phyloP scores from a whole-genome alignment of 768 basidiomycete species.

The Suillus subluteus region DNA sequence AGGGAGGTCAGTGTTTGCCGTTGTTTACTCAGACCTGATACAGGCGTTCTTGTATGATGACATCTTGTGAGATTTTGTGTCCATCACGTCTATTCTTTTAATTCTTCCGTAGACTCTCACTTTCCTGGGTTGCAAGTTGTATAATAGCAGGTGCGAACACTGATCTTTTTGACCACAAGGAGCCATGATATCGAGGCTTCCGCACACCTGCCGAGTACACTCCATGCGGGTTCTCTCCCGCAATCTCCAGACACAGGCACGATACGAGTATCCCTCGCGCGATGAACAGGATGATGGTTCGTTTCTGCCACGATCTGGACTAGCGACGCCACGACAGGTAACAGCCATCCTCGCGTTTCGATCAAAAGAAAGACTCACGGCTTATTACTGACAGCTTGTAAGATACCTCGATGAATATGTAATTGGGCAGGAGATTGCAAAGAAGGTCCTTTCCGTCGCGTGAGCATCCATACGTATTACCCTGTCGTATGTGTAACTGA shows the following conservation, averaged over 20 bases:
- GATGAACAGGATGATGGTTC: constrained; percentile 37
- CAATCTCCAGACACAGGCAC: constrained; percentile 59
- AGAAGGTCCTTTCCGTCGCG: constrained; percentile 95
- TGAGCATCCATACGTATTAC: constrained; percentile 45
- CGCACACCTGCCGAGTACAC: constrained; percentile 25
- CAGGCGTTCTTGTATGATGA: not conserved
- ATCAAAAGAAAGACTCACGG: constrained; percentile 15
- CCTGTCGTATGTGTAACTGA: constrained; percentile 11
- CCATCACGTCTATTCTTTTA: not conserved
- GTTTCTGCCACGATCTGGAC: constrained; percentile 45
- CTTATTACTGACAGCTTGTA: constrained; percentile 56
- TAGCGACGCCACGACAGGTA: constrained; percentile 65
- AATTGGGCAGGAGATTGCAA: constrained; percentile 89
- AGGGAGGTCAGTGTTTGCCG: not conserved
- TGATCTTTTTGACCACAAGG: not conserved
- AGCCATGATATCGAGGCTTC: constrained; percentile 26
- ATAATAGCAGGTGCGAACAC: not conserved
- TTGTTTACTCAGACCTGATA: not conserved
- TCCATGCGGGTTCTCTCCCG: constrained; percentile 36
- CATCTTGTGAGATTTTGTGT: not conserved
- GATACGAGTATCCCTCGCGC: constrained; percentile 43
- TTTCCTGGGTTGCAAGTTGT: not conserved
- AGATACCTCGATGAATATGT: constrained; percentile 89
- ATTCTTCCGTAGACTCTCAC: not conserved
- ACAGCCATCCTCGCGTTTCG: not conserved